These are phyloP conservation scores for Aureobasidium sp. DNA, from an alignment of 2,329 filamentous ascomycete species.

Conservation along the genomic window DNA sequence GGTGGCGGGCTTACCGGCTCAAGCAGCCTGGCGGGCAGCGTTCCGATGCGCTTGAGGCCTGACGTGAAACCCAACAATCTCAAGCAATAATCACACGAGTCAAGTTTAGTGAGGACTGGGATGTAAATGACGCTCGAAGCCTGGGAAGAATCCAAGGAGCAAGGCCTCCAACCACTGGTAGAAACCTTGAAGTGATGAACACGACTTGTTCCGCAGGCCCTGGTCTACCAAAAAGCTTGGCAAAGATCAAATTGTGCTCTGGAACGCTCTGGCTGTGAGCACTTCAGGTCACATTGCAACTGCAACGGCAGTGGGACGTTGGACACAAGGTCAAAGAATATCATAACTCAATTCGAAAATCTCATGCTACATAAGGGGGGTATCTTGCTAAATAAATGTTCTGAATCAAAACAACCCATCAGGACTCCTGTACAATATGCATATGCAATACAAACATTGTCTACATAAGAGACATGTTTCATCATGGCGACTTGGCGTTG, in stretches of 20 bases:
- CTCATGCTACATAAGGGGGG: background rate
- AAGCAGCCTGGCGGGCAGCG: background rate
- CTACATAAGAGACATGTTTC: background rate
- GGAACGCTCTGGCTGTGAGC: background rate
- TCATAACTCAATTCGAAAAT: background rate
- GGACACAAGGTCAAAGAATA: background rate
- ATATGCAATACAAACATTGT: background rate
- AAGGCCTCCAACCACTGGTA: background rate
- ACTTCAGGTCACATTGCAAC: background rate
- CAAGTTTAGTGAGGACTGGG: background rate
- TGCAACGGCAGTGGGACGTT: background rate
- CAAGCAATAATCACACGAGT: background rate
- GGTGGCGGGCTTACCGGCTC: background rate
- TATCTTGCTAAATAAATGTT: background rate
- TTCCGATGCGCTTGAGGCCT: background rate
- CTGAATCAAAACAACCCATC: background rate
- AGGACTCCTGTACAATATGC: background rate
- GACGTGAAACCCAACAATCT: background rate
- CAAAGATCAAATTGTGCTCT: background rate
- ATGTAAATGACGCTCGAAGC: background rate
- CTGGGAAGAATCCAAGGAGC: background rate
- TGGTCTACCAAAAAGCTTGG: background rate
- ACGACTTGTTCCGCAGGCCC: background rate
- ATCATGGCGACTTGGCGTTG: slow-evolving; percentile 10
- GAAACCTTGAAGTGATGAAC: background rate